phyloP scores from a whole-genome alignment of 306 rosid species.

The Albizia julibrissin region DNA sequence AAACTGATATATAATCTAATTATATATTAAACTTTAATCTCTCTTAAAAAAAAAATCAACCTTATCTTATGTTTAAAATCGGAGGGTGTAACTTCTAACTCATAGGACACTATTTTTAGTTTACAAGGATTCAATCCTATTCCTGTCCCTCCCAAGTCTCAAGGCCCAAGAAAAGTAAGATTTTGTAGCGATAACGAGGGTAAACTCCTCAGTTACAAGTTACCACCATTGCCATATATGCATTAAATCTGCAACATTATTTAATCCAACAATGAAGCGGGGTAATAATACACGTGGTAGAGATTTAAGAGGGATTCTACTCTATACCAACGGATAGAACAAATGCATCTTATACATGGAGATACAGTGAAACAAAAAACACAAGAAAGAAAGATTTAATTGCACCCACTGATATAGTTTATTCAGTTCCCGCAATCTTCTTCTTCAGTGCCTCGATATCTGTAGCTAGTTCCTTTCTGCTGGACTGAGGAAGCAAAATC shows the following conservation, averaged over 20 bases:
- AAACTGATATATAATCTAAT: too few species aligned
- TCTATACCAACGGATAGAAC: slow-evolving; percentile 56
- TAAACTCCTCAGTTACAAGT: slow-evolving; percentile 17
- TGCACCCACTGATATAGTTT: slow-evolving; percentile 29
- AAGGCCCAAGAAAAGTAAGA: background rate
- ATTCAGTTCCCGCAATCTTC: slow-evolving; percentile 93
- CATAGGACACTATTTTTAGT: too few species aligned
- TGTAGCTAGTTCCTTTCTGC: slow-evolving; percentile 88
- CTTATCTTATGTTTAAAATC: too few species aligned
- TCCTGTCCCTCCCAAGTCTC: background rate
- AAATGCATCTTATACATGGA: slow-evolving; percentile 54
- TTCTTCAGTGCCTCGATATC: slow-evolving; percentile 88
- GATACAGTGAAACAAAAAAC: slow-evolving; percentile 41
- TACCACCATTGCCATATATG: slow-evolving; percentile 11
- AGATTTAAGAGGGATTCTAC: slow-evolving; percentile 46
- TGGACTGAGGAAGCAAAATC: slow-evolving; percentile 58
- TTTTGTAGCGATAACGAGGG: background rate
- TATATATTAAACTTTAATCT: too few species aligned
- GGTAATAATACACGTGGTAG: slow-evolving; percentile 39
- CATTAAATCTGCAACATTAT: slow-evolving; percentile 50
- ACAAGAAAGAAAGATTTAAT: slow-evolving; percentile 40
- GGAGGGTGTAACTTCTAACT: too few species aligned
- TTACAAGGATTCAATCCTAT: too few species aligned
- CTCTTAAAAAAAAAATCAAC: too few species aligned
- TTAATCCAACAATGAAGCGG: slow-evolving; percentile 37